These are phyloP conservation scores for Trichosanthes truncata DNA, from an alignment of 306 rosid genomes.

Conservation along the genomic window DNA sequence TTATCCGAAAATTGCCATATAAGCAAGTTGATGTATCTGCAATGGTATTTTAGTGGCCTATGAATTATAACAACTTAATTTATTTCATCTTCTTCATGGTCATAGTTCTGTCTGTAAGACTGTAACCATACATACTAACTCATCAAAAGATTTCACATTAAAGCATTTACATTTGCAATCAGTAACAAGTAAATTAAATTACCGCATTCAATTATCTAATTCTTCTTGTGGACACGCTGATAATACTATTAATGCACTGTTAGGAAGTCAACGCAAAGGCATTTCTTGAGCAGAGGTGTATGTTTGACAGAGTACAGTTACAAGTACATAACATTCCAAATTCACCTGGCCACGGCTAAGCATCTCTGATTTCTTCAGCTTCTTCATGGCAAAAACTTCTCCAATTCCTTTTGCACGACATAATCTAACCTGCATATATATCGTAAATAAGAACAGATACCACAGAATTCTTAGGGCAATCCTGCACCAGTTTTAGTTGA, in stretches of 20 bases:
- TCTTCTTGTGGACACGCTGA: background rate
- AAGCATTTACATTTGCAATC: background rate
- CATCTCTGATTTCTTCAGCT: constrained; percentile 95
- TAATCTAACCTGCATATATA: constrained; percentile 58
- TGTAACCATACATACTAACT: background rate
- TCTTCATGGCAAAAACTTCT: constrained; percentile 94
- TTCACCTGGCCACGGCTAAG: constrained; percentile 99
- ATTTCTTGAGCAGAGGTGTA: background rate
- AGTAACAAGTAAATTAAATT: background rate
- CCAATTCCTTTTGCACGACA: constrained; percentile 77
- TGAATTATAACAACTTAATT: background rate
- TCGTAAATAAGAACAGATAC: background rate
- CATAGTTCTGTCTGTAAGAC: background rate
- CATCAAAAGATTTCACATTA: background rate
- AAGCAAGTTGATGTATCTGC: background rate
- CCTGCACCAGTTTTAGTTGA: background rate
- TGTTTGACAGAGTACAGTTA: background rate
- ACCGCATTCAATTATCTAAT: background rate
- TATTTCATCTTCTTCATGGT: background rate
- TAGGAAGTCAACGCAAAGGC: background rate
- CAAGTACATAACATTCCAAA: background rate
- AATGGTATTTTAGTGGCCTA: background rate
- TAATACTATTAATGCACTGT: background rate
- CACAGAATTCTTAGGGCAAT: background rate
- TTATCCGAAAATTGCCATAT: background rate